phyloP scores from a whole-genome alignment of 108 stramenopile species.

The Nannochloropsis salina region DNA sequence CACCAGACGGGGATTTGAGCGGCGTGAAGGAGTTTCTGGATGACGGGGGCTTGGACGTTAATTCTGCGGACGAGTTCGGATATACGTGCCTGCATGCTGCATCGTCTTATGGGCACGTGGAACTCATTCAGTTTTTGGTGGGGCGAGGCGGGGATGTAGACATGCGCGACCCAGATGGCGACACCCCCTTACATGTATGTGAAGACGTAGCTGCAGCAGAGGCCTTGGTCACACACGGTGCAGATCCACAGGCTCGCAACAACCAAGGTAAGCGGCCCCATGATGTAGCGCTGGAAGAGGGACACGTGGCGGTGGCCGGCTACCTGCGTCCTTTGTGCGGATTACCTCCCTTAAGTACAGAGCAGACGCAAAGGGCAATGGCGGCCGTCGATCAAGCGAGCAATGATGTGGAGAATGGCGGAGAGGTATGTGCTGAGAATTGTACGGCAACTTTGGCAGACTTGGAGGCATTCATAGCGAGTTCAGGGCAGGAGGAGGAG shows the following conservation, averaged over 20 bases:
- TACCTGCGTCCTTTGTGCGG: neutral
- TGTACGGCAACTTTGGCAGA: neutral
- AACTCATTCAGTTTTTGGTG: neutral
- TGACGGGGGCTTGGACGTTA: neutral
- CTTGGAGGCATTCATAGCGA: neutral
- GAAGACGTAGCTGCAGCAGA: neutral
- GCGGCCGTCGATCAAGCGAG: neutral
- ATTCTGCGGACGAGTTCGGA: neutral
- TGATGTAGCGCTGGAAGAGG: constrained; percentile 8
- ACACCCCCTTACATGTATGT: constrained; percentile 22
- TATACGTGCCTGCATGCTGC: constrained; percentile 16
- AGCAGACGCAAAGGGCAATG: neutral
- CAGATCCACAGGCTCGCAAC: constrained; percentile 12
- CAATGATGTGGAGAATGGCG: neutral
- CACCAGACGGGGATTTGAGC: neutral
- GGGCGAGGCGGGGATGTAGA: constrained; percentile 21
- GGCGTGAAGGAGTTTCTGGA: neutral
- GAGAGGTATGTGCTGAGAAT: neutral
- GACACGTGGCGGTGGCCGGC: neutral
- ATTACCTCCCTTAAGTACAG: neutral
- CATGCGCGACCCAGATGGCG: constrained; percentile 26
- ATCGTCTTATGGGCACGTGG: constrained; percentile 24
- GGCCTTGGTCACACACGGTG: neutral
- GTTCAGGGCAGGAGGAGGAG: neutral
- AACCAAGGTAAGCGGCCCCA: neutral